phyloP scores from a whole-genome alignment of 768 basidiomycete species.

The Suillus cothurnatus region DNA sequence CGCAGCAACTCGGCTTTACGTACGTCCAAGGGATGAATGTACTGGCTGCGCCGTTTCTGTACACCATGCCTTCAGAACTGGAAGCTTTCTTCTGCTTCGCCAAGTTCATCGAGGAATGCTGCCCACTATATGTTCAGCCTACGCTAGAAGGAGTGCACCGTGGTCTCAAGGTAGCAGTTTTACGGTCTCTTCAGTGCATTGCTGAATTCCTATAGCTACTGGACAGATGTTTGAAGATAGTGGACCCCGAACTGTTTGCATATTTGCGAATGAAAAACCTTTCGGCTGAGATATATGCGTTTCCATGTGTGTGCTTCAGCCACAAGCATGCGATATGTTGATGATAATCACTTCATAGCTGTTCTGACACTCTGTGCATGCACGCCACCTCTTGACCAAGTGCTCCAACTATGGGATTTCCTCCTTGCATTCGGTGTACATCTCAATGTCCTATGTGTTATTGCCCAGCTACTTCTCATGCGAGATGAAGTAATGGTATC shows the following conservation, averaged over 20 bases:
- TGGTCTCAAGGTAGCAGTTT: slow-evolving; percentile 76
- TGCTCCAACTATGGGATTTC: slow-evolving; percentile 96
- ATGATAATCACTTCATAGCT: slow-evolving; percentile 47
- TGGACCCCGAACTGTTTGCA: slow-evolving; percentile 83
- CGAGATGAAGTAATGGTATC: slow-evolving; percentile 88
- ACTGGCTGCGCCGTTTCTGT: slow-evolving; percentile 95
- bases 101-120: slow-evolving; percentile 92
- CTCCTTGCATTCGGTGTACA: slow-evolving; percentile 96
- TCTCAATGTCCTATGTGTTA: slow-evolving; percentile 94
- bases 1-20: slow-evolving; percentile 82
- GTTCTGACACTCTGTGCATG: slow-evolving; percentile 95
- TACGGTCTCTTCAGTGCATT: not conserved
- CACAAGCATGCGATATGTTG: not conserved
- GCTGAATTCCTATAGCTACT: slow-evolving; percentile 60
- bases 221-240: slow-evolving; percentile 88
- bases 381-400: slow-evolving; percentile 94
- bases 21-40: slow-evolving; percentile 99
- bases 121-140: slow-evolving; percentile 96
- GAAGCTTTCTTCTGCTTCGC: slow-evolving; percentile 98
- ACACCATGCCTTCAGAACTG: slow-evolving; percentile 96
- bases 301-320: slow-evolving; percentile 71
- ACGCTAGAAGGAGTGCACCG: slow-evolving; percentile 95
- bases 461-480: slow-evolving; percentile 91
- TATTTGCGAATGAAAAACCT: slow-evolving; percentile 89
- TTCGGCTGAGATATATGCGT: slow-evolving; percentile 95